Evolutionary conservation across 2,329 filamentous ascomycete genomes (phyloP), one percentile per base, ranked within the genome.

Genomic region (Colletotrichum coccodes): DNA sequence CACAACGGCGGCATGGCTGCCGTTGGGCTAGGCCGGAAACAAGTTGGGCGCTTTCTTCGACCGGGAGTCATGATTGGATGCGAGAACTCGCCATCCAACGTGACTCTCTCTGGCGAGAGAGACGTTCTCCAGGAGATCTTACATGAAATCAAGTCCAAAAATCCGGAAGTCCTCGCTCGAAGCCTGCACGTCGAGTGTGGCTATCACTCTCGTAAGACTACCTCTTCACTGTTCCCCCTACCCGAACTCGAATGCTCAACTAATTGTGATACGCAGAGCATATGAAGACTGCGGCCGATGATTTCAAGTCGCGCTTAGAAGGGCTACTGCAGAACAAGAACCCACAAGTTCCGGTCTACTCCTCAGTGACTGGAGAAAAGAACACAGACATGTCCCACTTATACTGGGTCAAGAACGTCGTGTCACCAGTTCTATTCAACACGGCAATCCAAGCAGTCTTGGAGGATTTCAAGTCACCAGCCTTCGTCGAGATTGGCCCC

Each of bases 1-100:
- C 68, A 62, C 16, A 58, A 77, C 4, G 87, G 87, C 0, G 77
- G 81, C 8, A 90, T 90, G 88, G 80, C 89, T 74, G 87, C 87
- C 1, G 85, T 88, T 3, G 87, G 85, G 2, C 79, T 81, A 1
- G 81, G 78, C 44, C 79, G 82, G 26, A 16, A 49, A 49, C 54
- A 71, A 21, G 42, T 57, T 8, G 69, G 72, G 11, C 2, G 53
- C 44, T 21, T 54, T 54, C n/a, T 78, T 75, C 18, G 73, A 69
- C 12, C 82, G 80, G 81, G 75, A 5, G 66, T 79, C n/a, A 73
- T 65, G 1, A 72, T 79, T 9, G 78, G 77, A 0, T 87, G 86
- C 71, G 81, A 84, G 71, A 89, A 89, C 76, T 86, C 84, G 23
- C 86, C 86, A 0, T 77, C 78, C 0, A 87, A 82, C 18, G 75